phyloP scores from a whole-genome alignment of 139 green algal genomes.

The Closterium sp. region DNA sequence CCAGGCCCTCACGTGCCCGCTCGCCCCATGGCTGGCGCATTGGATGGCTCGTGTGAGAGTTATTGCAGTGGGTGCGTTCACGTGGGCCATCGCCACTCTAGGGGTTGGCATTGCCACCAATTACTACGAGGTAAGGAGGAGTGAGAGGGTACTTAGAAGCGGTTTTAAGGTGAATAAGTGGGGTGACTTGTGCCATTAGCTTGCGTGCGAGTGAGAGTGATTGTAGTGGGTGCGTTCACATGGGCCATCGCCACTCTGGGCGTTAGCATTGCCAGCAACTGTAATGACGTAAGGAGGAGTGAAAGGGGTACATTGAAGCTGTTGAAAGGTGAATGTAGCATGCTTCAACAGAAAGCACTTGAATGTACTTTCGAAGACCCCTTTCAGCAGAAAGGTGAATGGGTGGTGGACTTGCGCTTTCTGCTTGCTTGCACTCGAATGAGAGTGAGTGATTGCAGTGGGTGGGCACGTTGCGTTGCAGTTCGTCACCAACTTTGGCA shows the following conservation, averaged over 20 bases:
- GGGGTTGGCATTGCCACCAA: background rate
- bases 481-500: no score
- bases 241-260: slow-evolving; percentile 29
- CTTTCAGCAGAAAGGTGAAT: no score
- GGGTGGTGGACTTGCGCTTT: slow-evolving; percentile 19
- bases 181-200: background rate
- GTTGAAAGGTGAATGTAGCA: no score
- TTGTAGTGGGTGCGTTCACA: background rate
- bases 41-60: slow-evolving; percentile 6
- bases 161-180: background rate
- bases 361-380: no score
- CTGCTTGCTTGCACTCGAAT: background rate
- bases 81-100: slow-evolving; percentile 33
- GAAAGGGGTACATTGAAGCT: no score
- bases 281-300: background rate
- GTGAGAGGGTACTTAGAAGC: no score
- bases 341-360: no score
- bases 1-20: slow-evolving; percentile 34
- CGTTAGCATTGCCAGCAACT: background rate
- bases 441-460: no score
- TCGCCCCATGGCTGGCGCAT: slow-evolving; percentile 25
- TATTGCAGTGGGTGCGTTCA: slow-evolving; percentile 24
- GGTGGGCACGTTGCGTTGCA: no score
- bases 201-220: no score
- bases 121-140: background rate